These are phyloP conservation scores for Rubroboletus pulcherrimus DNA, from an alignment of 768 basidiomycete species.

Conservation along the genomic window DNA sequence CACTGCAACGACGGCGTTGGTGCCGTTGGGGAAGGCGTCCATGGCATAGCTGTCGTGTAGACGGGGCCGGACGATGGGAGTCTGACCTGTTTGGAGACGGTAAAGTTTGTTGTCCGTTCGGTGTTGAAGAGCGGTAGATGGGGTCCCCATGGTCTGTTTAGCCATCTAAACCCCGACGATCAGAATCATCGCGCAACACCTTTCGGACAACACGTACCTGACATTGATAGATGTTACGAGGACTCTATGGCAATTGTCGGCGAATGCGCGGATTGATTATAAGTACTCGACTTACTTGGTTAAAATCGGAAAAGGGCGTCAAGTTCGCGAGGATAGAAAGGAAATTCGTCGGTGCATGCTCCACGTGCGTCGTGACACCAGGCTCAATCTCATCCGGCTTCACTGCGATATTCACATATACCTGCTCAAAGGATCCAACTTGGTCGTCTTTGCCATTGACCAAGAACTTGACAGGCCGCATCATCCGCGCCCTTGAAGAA, in stretches of 20 bases:
- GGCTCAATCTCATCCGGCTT: slow-evolving; percentile 79
- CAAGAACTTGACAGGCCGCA: slow-evolving; percentile 94
- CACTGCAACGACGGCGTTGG: slow-evolving; percentile 98
- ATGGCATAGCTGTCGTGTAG: slow-evolving; percentile 95
- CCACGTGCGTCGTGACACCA: slow-evolving; percentile 83
- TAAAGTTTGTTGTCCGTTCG: slow-evolving; percentile 99
- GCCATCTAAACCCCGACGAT: slow-evolving; percentile 71
- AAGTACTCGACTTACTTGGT: slow-evolving; percentile 62
- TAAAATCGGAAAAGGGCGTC: slow-evolving; percentile 99
- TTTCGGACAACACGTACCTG: slow-evolving; percentile 47
- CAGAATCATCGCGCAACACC: not conserved
- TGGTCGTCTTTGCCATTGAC: slow-evolving; percentile 83
- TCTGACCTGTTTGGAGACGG: slow-evolving; percentile 91
- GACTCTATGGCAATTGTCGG: slow-evolving; percentile 48
- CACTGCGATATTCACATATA: slow-evolving; percentile 98
- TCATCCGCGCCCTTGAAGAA: slow-evolving; percentile 85
- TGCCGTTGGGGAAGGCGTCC: slow-evolving; percentile 98
- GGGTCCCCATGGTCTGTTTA: slow-evolving; percentile 99
- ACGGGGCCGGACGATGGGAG: slow-evolving; percentile 87
- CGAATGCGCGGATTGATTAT: not conserved
- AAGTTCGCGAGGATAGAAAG: slow-evolving; percentile 95
- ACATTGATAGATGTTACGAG: slow-evolving; percentile 91
- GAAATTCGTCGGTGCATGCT: slow-evolving; percentile 92
- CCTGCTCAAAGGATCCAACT: slow-evolving; percentile 96
- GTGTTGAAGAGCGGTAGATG: slow-evolving; percentile 84